Percentiles rank a stretch among this genome's conserved stretches.
phyloP scores from a whole-genome alignment of 2,329 filamentous ascomycete genomes.

The Ampelomyces quisqualis region DNA sequence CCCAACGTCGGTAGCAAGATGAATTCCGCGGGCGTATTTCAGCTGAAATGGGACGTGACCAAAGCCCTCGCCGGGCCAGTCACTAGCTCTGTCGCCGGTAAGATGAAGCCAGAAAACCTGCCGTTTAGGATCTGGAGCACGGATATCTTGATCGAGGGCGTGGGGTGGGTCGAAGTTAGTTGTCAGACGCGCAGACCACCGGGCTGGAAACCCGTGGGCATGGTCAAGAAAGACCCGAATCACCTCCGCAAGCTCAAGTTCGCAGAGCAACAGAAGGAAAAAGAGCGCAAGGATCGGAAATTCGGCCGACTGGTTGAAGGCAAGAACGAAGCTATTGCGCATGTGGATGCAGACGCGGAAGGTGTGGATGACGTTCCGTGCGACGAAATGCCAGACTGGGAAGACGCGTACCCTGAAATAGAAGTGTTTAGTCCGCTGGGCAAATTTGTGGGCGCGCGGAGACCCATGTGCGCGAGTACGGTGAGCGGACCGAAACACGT shows the following conservation, averaged over 20 bases:
- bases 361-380: conserved; percentile 38
- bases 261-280: conserved; percentile 1
- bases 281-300: conserved; percentile 20
- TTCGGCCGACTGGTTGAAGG: conserved; percentile 4
- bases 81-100: conserved; percentile 63
- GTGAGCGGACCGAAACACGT: conserved; percentile 57
- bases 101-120: conserved; percentile 65
- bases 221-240: conserved; percentile 51
- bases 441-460: conserved; percentile 68
- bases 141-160: conserved; percentile 87
- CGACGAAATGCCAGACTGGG: conserved; percentile 20
- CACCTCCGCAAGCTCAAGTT: conserved; percentile 16
- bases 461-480: conserved; percentile 71
- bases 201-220: conserved; percentile 42
- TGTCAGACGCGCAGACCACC: conserved; percentile 67
- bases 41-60: conserved; percentile 80
- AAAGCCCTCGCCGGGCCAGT: conserved; percentile 72
- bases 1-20: conserved; percentile 44
- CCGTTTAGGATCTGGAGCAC: conserved; percentile 78
- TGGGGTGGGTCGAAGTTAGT: conserved; percentile 88
- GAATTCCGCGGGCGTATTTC: conserved; percentile 67
- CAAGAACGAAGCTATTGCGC: conserved; percentile 14
- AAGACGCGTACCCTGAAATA: conserved; percentile 62
- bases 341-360: conserved; percentile 9
- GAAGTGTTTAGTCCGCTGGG: conserved; percentile 86